These are phyloP conservation scores for Metarhizium brunneum DNA, from an alignment of 2,329 filamentous ascomycete genomes.

Conservation along the genomic window DNA sequence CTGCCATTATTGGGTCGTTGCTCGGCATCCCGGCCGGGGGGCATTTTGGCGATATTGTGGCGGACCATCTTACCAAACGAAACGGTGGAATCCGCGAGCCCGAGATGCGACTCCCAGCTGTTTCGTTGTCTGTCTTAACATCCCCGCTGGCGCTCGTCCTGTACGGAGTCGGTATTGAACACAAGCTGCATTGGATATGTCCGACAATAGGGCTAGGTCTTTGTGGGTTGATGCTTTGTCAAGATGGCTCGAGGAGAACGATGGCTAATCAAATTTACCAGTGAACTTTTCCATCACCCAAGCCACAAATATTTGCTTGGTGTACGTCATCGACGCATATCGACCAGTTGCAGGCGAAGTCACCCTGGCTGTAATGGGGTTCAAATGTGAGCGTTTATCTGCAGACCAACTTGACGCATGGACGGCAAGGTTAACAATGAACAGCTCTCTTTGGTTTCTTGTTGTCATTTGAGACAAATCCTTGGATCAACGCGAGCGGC, in stretches of 20 bases:
- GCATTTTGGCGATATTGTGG: slow-evolving; percentile 34
- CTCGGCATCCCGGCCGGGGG: slow-evolving; percentile 43
- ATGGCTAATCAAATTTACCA: slow-evolving; percentile 12
- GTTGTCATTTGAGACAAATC: slow-evolving; percentile 51
- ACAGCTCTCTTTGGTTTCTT: slow-evolving; percentile 47
- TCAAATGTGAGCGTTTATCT: slow-evolving; percentile 35
- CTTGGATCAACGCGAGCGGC: slow-evolving; percentile 41
- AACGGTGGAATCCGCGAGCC: slow-evolving; percentile 49
- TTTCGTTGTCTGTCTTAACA: slow-evolving; percentile 40
- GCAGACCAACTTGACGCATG: neutral
- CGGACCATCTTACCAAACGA: slow-evolving; percentile 37
- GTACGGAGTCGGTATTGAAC: slow-evolving; percentile 37
- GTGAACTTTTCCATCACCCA: slow-evolving; percentile 48
- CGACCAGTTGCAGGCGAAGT: slow-evolving; percentile 48
- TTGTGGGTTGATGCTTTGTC: slow-evolving; percentile 24
- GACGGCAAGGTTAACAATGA: slow-evolving; percentile 3
- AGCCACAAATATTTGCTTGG: slow-evolving; percentile 44
- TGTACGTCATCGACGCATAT: slow-evolving; percentile 50
- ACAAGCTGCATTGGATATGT: slow-evolving; percentile 43
- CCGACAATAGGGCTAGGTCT: slow-evolving; percentile 45
- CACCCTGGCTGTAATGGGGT: slow-evolving; percentile 41
- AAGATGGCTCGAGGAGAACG: neutral
- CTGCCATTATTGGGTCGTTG: slow-evolving; percentile 36
- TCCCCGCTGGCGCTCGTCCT: slow-evolving; percentile 36
- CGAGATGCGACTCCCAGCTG: slow-evolving; percentile 49